Percentiles rank a stretch among this genome's conserved stretches.
Evolutionary conservation across 768 basidiomycete species (phyloP).

Genomic region (Rhodotorula babjevae): DNA sequence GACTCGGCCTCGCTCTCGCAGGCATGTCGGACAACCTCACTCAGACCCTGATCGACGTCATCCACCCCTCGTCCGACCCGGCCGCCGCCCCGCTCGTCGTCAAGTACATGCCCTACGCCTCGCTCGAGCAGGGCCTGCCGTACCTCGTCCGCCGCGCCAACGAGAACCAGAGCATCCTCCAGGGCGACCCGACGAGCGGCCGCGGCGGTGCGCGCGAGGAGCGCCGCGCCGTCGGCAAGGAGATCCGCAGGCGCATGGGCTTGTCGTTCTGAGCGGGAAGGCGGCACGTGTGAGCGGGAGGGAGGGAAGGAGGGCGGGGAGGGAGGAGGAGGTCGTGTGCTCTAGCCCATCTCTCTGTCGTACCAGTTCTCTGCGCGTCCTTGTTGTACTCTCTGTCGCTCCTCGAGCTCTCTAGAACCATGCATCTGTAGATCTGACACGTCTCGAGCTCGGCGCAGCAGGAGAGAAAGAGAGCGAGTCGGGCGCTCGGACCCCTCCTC

Average conservation of each 20-base stretch:
- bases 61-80: constrained; percentile 15
- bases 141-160: constrained; percentile 42
- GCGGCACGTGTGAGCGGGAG: too few relatives aligned
- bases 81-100: constrained; percentile 29
- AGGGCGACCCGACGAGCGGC: constrained; percentile 33
- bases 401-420: too few relatives aligned
- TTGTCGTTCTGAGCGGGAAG: constrained; percentile 10
- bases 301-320: too few relatives aligned
- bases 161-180: constrained; percentile 39
- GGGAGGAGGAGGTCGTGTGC: background rate
- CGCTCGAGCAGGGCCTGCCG: constrained; percentile 41
- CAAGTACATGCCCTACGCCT: constrained; percentile 44
- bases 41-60: constrained; percentile 24
- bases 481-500: too few relatives aligned
- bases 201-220: constrained; percentile 32
- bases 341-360: background rate
- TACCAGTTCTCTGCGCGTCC: too few relatives aligned
- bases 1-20: background rate
- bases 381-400: background rate
- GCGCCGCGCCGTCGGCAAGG: constrained; percentile 39
- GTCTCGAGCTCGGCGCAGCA: too few relatives aligned
- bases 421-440: too few relatives aligned
- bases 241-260: constrained; percentile 24
- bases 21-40: constrained; percentile 42
- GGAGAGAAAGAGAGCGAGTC: too few relatives aligned